Evolutionary conservation across 1,284 basidiomycete species (phyloP).

Genomic region (Ustilago nuda): DNA sequence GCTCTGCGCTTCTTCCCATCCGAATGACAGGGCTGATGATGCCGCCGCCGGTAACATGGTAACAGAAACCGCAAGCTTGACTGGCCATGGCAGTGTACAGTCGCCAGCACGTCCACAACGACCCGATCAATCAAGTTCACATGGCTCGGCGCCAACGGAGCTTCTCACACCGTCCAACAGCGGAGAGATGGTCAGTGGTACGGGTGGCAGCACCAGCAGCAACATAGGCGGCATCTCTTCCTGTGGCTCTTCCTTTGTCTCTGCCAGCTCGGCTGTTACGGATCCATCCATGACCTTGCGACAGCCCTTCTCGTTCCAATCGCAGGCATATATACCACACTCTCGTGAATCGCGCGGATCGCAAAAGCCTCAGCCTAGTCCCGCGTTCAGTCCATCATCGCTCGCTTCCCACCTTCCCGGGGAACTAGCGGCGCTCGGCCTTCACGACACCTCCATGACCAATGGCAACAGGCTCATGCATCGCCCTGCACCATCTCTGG

Average conservation of each 20-base stretch:
- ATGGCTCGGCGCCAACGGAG: conserved; percentile 7
- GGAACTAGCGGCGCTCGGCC: conserved; percentile 1
- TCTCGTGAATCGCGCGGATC: conserved; percentile 24
- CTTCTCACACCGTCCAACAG: conserved; percentile 2
- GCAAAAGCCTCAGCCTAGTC: conserved; percentile 8
- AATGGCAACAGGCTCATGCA: conserved; percentile 6
- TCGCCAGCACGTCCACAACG: conserved; percentile 14
- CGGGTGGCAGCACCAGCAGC: conserved; percentile 6
- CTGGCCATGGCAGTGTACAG: neutral
- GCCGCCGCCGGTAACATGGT: neutral
- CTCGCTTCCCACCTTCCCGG: neutral
- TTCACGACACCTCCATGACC: neutral
- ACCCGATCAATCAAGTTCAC: neutral
- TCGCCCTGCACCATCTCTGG: conserved; percentile 13
- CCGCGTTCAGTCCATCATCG: conserved; percentile 13
- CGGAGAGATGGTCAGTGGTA: conserved; percentile 1
- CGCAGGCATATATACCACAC: conserved; percentile 28
- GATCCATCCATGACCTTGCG: conserved; percentile 14
- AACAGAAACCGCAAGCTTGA: neutral
- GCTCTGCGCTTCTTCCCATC: neutral
- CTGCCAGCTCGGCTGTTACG: conserved; percentile 15
- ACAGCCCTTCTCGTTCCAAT: conserved; percentile 34
- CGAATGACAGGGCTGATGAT: neutral
- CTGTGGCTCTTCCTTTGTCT: conserved; percentile 30
- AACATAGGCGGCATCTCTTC: conserved; percentile 14